These are phyloP conservation scores for Corniculantispora saksenae DNA, from an alignment of 2,329 filamentous ascomycete species.

Conservation along the genomic window DNA sequence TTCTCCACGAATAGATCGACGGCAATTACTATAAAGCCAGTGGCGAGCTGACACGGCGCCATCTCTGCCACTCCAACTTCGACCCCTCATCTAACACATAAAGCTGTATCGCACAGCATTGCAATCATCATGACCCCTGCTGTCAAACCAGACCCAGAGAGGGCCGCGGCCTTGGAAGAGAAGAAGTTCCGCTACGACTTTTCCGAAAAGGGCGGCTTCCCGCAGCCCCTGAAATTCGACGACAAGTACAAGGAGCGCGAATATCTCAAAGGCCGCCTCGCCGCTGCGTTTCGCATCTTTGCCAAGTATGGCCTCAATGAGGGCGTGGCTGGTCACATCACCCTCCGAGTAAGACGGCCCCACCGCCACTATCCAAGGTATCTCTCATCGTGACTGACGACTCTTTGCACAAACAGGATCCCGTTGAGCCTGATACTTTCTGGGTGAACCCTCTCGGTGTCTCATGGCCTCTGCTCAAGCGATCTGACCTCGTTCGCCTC, in stretches of 20 bases:
- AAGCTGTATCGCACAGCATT: neutral
- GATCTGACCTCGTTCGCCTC: conserved; percentile 68
- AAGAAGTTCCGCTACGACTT: conserved; percentile 16
- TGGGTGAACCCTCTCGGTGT: conserved; percentile 70
- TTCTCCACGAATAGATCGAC: neutral
- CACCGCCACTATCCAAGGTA: neutral
- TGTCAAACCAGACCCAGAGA: neutral
- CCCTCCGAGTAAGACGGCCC: conserved; percentile 41
- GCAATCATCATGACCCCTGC: neutral
- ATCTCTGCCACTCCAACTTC: neutral
- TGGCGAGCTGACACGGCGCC: neutral
- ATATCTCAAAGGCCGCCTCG: conserved; percentile 56
- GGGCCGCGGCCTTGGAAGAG: neutral
- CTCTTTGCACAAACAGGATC: conserved; percentile 36
- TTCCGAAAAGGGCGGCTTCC: conserved; percentile 13
- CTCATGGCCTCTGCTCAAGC: conserved; percentile 62
- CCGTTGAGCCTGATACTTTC: conserved; percentile 61
- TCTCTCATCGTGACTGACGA: conserved; percentile 1
- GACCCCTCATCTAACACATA: neutral
- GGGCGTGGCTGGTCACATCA: conserved; percentile 67
- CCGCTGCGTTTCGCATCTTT: conserved; percentile 59
- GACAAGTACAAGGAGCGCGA: conserved; percentile 45
- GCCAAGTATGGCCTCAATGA: conserved; percentile 60
- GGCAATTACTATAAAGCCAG: neutral
- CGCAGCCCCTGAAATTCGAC: conserved; percentile 23